Evolutionary conservation across 208 protist species (phyloP).

Genomic region (Borovskyia barvae): DNA sequence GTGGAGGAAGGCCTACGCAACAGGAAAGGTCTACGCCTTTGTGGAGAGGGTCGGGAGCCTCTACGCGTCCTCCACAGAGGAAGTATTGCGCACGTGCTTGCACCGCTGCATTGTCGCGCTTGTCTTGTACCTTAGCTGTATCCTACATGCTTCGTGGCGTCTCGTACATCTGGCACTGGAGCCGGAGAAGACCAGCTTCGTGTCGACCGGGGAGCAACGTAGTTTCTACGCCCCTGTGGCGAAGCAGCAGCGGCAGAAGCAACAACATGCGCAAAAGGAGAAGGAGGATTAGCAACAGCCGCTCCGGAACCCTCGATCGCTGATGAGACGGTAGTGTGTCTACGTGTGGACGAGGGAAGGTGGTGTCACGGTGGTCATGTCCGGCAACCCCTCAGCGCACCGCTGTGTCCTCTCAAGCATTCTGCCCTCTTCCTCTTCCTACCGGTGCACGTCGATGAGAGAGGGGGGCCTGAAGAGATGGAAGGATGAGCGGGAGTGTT

Average conservation of each 20-base stretch:
- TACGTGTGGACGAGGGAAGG: too few species aligned
- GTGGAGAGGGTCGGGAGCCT: slow-evolving; percentile 4
- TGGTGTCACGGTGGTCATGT: too few species aligned
- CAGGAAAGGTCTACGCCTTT: background rate
- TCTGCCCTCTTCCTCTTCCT: too few species aligned
- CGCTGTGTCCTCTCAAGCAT: too few species aligned
- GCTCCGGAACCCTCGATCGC: too few species aligned
- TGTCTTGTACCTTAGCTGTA: slow-evolving; percentile 13
- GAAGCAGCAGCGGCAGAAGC: too few species aligned
- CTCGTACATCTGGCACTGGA: slow-evolving; percentile 26
- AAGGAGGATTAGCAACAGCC: background rate
- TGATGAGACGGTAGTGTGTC: too few species aligned
- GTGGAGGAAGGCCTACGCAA: background rate
- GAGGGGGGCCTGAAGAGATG: too few species aligned
- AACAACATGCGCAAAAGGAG: background rate
- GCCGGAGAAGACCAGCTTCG: slow-evolving; percentile 33
- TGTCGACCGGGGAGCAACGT: slow-evolving; percentile 23
- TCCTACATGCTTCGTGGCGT: slow-evolving; percentile 28
- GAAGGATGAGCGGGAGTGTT: too few species aligned
- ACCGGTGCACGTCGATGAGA: too few species aligned
- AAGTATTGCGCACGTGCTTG: slow-evolving; percentile 8
- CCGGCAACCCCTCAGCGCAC: too few species aligned
- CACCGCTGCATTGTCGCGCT: slow-evolving; percentile 14
- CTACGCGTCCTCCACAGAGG: slow-evolving; percentile 2
- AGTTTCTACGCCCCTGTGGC: too few species aligned